Base-by-base conservation (phyloP, 2,329 filamentous ascomycete genomes). In the Alternaria dauci region DNA sequence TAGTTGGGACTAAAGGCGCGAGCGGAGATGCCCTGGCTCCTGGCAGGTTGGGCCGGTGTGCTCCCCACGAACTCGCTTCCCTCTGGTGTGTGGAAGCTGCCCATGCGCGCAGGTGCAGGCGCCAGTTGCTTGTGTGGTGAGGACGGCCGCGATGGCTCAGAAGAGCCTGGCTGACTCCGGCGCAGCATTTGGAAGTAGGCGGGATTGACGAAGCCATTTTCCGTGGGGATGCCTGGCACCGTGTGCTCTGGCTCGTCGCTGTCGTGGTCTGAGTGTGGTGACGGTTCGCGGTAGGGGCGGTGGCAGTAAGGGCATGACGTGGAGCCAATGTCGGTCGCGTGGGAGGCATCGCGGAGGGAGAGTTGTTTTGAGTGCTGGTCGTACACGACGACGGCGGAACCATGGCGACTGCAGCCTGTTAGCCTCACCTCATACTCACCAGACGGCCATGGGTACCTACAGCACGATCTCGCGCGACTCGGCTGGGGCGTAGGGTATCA, bases 181-280 rank as follows among this genome's bases (percentile, higher is more conserved):
- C 87, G 91, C 41, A 99, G 88, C 91, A 98, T 94, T 72, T 92
- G 92, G 79, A 99, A 99, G 82, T 99, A 99, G 52, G 93, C 88
- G 2, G 94, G 94, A 72, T 94, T 90, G 69, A 97, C 91, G 75
- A 94, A 98, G 58, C 89, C 86, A 50, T 90, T 85, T 38, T 82
- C 78, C 54, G 77, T 71, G 73, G 75, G 67, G 61, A 72, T 61
- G 7, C 66, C 65, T 48, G 66, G 65, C 47, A 58, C 59, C 67
- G 76, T 55, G 63, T 78, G 71, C 39, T 76, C 75, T 50, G 76
- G 71, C n/a, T 70, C 71, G 16, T 73, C 70, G 41, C 61, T 66
- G 20, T 76, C 74, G 50, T 79, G 73, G 23, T 73, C 66, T 2
- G 71, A 71, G 41, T 73, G 71, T 5, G 70, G 69, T 20, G 71